Conservation (phyloP, 2,329 filamentous ascomycete genomes). For the Diaporthe sp. region DNA sequence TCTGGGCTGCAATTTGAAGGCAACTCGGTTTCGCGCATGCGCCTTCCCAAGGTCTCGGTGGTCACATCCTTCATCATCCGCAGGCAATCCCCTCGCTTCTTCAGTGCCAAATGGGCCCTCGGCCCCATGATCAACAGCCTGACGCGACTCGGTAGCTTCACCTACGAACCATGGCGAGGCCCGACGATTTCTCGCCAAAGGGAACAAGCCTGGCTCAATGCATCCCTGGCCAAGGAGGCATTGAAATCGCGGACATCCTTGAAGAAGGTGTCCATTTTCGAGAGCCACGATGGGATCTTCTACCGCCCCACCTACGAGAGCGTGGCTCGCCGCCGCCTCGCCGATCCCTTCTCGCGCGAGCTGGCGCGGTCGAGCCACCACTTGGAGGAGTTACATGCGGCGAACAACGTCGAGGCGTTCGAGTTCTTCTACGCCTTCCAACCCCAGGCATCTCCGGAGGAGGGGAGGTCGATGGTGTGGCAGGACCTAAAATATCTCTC, state of each 20-base stretch:
- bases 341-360: not conserved
- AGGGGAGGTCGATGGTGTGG: slow-evolving; percentile 8
- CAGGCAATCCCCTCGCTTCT: not conserved
- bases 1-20: not conserved
- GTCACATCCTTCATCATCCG: not conserved
- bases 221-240: not conserved
- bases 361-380: not conserved
- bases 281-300: not conserved
- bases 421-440: slow-evolving; percentile 21
- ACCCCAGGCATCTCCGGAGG: not conserved
- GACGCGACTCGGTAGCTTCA: not conserved
- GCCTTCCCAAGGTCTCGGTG: not conserved
- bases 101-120: not conserved
- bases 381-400: slow-evolving; percentile 18
- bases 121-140: not conserved
- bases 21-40: not conserved
- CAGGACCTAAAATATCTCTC: not conserved
- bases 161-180: slow-evolving; percentile 2
- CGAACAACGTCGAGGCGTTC: not conserved
- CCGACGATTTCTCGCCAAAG: not conserved
- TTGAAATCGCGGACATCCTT: not conserved
- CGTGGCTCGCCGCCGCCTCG: no score
- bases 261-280: not conserved
- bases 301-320: not conserved
- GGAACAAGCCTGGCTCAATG: not conserved